A percentile compares a stretch with the other conserved stretches of the same genome.
These are phyloP conservation scores for Mortierella sp. DNA, from an alignment of 371 early-diverging fungal genomes.

Conservation along the genomic window DNA sequence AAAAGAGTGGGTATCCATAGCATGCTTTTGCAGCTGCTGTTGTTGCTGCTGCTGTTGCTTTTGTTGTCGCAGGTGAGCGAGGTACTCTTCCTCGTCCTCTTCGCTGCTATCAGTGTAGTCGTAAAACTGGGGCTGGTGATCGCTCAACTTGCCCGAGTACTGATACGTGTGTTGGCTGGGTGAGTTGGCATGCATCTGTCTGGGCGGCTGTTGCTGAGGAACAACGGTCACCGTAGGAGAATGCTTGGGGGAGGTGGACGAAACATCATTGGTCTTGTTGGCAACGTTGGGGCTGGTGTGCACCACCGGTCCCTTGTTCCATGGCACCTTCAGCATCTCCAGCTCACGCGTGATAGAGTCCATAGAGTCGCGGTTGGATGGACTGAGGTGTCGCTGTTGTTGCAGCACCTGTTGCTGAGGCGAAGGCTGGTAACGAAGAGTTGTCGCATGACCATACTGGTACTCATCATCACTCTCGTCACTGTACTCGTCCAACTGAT, in stretches of 20 bases:
- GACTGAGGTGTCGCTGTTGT: background rate
- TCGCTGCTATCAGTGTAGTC: slow-evolving; percentile 37
- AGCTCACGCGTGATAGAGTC: slow-evolving; percentile 54
- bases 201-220: slow-evolving; percentile 17
- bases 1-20: slow-evolving; percentile 44
- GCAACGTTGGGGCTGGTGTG: slow-evolving; percentile 2
- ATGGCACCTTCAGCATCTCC: slow-evolving; percentile 51
- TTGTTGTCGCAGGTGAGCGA: slow-evolving; percentile 35
- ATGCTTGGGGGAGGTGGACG: slow-evolving; percentile 2
- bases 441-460: slow-evolving; percentile 3
- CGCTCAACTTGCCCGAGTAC: slow-evolving; percentile 11
- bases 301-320: slow-evolving; percentile 29
- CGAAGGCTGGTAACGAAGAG: slow-evolving; percentile 5
- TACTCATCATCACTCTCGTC: slow-evolving; percentile 27
- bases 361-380: slow-evolving; percentile 31
- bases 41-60: slow-evolving; percentile 28
- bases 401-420: too few species aligned
- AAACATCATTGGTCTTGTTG: background rate
- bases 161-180: slow-evolving; percentile 18
- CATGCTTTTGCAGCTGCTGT: slow-evolving; percentile 16
- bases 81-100: slow-evolving; percentile 32
- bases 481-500: slow-evolving; percentile 17
- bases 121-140: slow-evolving; percentile 29
- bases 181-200: background rate
- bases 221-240: background rate